A percentile compares a stretch with the other conserved stretches of the same genome.
phyloP scores from a whole-genome alignment of 768 basidiomycete genomes.

The Leccinum sublutescens region DNA sequence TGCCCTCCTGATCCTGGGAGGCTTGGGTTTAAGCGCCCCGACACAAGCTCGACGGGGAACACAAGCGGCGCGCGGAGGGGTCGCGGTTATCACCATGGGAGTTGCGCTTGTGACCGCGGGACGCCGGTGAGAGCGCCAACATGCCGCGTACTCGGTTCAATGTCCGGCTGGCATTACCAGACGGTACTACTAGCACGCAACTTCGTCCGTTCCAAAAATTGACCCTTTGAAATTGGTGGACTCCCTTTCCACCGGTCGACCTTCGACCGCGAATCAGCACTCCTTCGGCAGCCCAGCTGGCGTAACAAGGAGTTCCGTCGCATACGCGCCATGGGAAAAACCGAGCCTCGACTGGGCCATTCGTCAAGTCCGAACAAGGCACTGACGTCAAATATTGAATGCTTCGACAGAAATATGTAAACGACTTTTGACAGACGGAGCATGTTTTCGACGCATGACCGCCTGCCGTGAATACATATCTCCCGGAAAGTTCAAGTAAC shows the following conservation, averaged over 20 bases:
- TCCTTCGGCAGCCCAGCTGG: slow-evolving; percentile 1
- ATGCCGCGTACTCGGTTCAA: not conserved
- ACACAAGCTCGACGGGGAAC: slow-evolving; percentile 8
- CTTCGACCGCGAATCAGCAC: slow-evolving; percentile 1
- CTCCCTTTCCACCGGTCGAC: not conserved
- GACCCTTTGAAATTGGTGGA: not conserved
- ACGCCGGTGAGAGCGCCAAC: not conserved
- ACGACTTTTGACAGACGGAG: not conserved
- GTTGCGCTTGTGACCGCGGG: not conserved
- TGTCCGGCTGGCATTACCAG: not conserved
- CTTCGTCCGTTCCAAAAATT: not conserved
- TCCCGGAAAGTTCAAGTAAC: not conserved
- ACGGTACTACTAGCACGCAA: not conserved
- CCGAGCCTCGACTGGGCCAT: not conserved
- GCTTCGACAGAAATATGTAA: not conserved
- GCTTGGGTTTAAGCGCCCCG: slow-evolving; percentile 10
- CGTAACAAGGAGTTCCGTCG: not conserved
- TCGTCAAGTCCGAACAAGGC: not conserved
- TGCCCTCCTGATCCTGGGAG: slow-evolving; percentile 9
- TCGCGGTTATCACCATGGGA: slow-evolving; percentile 18
- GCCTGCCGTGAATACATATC: not conserved
- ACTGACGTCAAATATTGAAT: not conserved
- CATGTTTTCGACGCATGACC: not conserved
- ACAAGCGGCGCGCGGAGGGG: slow-evolving; percentile 24
- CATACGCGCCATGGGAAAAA: not conserved